These are phyloP conservation scores for Cutaneotrichosporon sp. DNA, from an alignment of 1,284 basidiomycete species.

Conservation along the genomic window DNA sequence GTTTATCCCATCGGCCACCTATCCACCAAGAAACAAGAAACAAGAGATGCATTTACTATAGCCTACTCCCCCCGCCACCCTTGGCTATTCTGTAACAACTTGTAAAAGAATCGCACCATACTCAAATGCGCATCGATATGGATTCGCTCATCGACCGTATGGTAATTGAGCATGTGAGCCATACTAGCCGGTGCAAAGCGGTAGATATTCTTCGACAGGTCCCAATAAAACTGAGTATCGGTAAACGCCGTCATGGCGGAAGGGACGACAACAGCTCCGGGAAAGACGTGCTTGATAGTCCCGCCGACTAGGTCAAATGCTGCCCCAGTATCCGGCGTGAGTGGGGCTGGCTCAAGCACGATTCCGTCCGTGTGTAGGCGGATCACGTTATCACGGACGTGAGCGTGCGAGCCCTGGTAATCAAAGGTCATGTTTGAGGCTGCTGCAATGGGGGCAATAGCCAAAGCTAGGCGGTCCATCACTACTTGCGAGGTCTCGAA, in stretches of 20 bases:
- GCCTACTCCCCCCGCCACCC: constrained; percentile 23
- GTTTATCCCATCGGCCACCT: background rate
- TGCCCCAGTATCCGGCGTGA: constrained; percentile 20
- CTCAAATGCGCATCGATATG: constrained; percentile 31
- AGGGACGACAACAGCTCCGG: constrained; percentile 22
- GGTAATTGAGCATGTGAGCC: constrained; percentile 20
- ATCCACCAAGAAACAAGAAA: too few relatives aligned
- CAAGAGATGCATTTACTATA: too few relatives aligned
- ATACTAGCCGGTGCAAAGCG: constrained; percentile 32
- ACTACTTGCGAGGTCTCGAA: constrained; percentile 23
- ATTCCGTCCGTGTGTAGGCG: constrained; percentile 18
- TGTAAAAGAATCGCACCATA: constrained; percentile 28
- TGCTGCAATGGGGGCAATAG: constrained; percentile 20
- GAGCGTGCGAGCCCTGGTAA: constrained; percentile 19
- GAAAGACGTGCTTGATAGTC: constrained; percentile 27
- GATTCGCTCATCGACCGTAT: constrained; percentile 35
- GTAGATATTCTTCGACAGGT: constrained; percentile 31
- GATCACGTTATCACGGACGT: constrained; percentile 23
- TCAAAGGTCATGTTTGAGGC: constrained; percentile 24
- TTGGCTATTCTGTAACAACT: constrained; percentile 21
- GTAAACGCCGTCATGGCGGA: constrained; percentile 27
- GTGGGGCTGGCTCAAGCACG: constrained; percentile 24
- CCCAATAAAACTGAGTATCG: constrained; percentile 27
- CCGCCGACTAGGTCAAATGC: constrained; percentile 28
- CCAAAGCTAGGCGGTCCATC: constrained; percentile 15